These are phyloP conservation scores for Eragrostis tef DNA, from an alignment of 202 grass and related monocot species.

Conservation along the genomic window DNA sequence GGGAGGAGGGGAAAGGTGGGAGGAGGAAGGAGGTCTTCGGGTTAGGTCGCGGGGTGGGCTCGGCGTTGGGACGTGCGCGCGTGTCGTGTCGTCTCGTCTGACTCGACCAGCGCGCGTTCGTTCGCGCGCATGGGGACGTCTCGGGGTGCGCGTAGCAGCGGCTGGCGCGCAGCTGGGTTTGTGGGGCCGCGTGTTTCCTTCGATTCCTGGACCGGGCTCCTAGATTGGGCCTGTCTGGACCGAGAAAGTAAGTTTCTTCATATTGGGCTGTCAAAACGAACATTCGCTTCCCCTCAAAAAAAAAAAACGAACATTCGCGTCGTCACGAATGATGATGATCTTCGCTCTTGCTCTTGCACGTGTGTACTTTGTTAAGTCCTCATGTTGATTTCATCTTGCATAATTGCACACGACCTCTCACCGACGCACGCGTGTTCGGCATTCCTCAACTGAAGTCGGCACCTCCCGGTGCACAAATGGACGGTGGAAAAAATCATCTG, in stretches of 20 bases:
- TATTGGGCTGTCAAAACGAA: not conserved
- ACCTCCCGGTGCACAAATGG: too few species aligned
- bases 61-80: conserved; percentile 49
- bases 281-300: not conserved
- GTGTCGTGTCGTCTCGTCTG: conserved; percentile 25
- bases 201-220: not conserved
- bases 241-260: not conserved
- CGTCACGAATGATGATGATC: too few species aligned
- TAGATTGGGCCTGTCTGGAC: not conserved
- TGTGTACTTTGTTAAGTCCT: too few species aligned
- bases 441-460: too few species aligned
- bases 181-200: not conserved
- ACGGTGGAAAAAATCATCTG: too few species aligned
- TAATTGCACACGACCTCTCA: too few species aligned
- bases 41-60: conserved; percentile 41
- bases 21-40: conserved; percentile 35
- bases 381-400: too few species aligned
- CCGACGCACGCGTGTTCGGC: too few species aligned
- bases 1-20: not conserved
- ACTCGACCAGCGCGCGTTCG: not conserved
- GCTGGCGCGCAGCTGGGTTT: not conserved
- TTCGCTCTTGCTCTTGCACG: too few species aligned
- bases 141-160: conserved; percentile 35
- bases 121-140: not conserved
- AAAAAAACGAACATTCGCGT: too few species aligned